Conservation (phyloP, 2,329 filamentous ascomycete genomes). For the Fusarium gaditjirri region DNA sequence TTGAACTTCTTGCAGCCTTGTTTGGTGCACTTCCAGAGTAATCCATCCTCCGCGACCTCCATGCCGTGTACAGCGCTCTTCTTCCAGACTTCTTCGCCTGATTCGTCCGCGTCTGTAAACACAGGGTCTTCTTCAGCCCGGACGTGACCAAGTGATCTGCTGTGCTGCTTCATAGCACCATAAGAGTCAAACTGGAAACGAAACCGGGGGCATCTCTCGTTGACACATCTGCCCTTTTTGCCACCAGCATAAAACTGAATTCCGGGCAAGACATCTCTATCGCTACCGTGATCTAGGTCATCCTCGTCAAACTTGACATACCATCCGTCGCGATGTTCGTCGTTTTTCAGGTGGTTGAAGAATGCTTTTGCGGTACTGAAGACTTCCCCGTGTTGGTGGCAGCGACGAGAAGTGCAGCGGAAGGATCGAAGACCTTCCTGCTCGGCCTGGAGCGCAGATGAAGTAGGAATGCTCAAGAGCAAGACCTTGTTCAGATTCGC, state of each 20-base stretch:
- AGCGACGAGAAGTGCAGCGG: constrained; percentile 28
- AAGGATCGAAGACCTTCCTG: constrained; percentile 32
- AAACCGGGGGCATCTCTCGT: constrained; percentile 11
- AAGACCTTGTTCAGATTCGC: constrained; percentile 15
- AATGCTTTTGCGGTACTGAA: constrained; percentile 13
- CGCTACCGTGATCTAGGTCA: not conserved
- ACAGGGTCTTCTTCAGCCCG: not conserved
- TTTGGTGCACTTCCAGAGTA: constrained; percentile 19
- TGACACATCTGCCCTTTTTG: constrained; percentile 7
- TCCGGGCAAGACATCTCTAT: not conserved
- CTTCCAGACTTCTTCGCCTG: constrained; percentile 1
- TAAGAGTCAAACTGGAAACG: not conserved
- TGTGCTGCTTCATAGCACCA: constrained; percentile 7
- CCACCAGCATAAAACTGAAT: not conserved
- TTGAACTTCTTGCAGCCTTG: constrained; percentile 17
- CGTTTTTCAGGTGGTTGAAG: constrained; percentile 20
- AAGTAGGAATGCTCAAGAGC: not conserved
- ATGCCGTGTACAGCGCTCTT: constrained; percentile 15
- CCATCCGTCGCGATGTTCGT: constrained; percentile 10
- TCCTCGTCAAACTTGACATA: not conserved
- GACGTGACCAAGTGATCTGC: constrained; percentile 4
- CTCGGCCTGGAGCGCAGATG: constrained; percentile 11
- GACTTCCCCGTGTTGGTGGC: constrained; percentile 1
- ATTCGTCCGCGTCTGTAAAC: not conserved
- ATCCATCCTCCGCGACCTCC: not conserved